Evolutionary conservation across 2,329 filamentous ascomycete genomes (phyloP).

Genomic region (Gyromitra esculenta): DNA sequence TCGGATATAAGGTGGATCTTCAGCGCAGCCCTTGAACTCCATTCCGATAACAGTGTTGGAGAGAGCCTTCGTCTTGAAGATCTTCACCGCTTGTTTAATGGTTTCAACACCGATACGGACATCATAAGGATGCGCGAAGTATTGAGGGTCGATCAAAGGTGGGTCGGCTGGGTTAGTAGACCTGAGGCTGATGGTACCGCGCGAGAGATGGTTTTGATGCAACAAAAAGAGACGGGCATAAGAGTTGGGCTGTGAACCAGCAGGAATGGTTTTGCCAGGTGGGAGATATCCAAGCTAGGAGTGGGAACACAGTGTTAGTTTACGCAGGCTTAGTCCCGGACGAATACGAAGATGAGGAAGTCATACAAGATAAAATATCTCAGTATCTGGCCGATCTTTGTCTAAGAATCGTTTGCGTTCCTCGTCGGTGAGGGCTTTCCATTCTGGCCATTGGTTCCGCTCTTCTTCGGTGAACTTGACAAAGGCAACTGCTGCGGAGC

Average conservation of each 20-base stretch:
- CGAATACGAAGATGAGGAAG: neutral
- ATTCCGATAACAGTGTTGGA: conserved; percentile 39
- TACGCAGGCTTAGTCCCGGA: neutral
- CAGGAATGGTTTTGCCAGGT: conserved; percentile 44
- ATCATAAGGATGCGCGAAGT: conserved; percentile 63
- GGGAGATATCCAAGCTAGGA: conserved; percentile 47
- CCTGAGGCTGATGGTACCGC: conserved; percentile 62
- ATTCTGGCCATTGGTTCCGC: conserved; percentile 48
- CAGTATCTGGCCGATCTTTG: conserved; percentile 43
- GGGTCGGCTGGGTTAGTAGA: conserved; percentile 61
- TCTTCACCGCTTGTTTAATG: conserved; percentile 46
- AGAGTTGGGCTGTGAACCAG: conserved; percentile 39
- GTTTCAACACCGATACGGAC: conserved; percentile 50
- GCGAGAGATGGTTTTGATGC: conserved; percentile 61
- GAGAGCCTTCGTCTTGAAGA: conserved; percentile 47
- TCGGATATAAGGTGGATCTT: conserved; percentile 48
- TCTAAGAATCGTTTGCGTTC: conserved; percentile 48
- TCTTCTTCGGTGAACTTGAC: conserved; percentile 48
- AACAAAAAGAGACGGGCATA: conserved; percentile 49
- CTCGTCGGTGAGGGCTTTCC: conserved; percentile 43
- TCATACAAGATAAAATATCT: conserved; percentile 50
- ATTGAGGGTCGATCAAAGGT: conserved; percentile 62
- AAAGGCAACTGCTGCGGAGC: conserved; percentile 46
- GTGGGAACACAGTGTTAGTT: conserved; percentile 9
- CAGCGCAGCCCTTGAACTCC: conserved; percentile 47